Evolutionary conservation across 768 basidiomycete species (phyloP).

Genomic region (Pulveroboletus sp.): DNA sequence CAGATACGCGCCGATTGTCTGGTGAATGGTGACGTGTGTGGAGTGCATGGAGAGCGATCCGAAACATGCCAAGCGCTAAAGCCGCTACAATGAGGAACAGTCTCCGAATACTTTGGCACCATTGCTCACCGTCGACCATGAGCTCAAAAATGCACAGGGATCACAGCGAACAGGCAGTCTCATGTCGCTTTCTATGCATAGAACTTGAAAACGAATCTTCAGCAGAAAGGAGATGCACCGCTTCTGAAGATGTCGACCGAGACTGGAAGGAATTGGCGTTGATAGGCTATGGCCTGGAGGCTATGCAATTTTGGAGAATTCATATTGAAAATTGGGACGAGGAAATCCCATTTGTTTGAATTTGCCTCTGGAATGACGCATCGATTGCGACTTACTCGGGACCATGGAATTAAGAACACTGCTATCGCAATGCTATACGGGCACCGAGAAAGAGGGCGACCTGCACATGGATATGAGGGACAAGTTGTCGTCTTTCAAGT

Average conservation of each 20-base stretch:
- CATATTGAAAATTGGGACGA: background rate
- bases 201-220: background rate
- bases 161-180: background rate
- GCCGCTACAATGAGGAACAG: constrained; percentile 3
- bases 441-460: background rate
- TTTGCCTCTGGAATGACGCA: too few relatives aligned
- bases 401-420: background rate
- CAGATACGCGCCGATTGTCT: background rate
- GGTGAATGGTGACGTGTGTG: background rate
- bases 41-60: background rate
- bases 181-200: background rate
- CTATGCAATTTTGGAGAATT: background rate
- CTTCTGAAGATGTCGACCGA: background rate
- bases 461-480: background rate
- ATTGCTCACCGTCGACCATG: background rate
- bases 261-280: background rate
- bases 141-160: background rate
- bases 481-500: background rate
- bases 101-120: background rate
- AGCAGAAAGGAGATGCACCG: background rate
- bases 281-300: background rate
- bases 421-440: background rate
- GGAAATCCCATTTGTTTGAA: too few relatives aligned
- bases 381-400: background rate
- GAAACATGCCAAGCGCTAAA: constrained; percentile 1